These are phyloP conservation scores for Mitragyna speciosa DNA, from an alignment of 257 asterid genomes.

Conservation along the genomic window DNA sequence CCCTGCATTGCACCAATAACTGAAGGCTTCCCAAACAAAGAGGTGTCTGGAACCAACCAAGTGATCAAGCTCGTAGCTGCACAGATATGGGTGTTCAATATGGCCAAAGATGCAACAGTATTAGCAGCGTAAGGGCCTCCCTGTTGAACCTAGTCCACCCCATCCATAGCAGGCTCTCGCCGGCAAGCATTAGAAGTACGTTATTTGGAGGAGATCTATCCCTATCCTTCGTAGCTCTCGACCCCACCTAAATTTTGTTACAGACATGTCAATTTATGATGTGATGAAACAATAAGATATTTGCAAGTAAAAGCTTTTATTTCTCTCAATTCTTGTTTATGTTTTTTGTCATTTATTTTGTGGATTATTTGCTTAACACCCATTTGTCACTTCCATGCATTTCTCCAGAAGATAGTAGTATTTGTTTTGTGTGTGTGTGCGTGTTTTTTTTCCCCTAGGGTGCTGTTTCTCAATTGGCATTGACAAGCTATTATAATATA, in stretches of 20 bases:
- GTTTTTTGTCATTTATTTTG: too few species aligned
- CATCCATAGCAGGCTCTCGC: constrained; percentile 60
- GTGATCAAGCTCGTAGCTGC: constrained; percentile 55
- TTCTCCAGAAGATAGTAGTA: too few species aligned
- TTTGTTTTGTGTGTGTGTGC: too few species aligned
- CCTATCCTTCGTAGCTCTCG: constrained; percentile 42
- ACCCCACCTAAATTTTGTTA: constrained; percentile 46
- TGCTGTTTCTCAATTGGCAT: too few species aligned
- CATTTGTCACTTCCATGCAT: too few species aligned
- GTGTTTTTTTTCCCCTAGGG: too few species aligned
- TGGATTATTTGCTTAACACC: too few species aligned
- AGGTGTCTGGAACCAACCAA: constrained; percentile 48
- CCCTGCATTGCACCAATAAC: constrained; percentile 53
- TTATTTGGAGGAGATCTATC: constrained; percentile 47
- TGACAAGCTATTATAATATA: too few species aligned
- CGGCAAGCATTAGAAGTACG: constrained; percentile 47
- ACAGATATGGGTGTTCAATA: constrained; percentile 58
- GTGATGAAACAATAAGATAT: too few species aligned
- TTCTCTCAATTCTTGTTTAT: too few species aligned
- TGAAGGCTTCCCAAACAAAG: constrained; percentile 46
- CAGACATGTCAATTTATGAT: not conserved
- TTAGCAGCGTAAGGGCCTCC: constrained; percentile 58
- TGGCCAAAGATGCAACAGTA: constrained; percentile 41
- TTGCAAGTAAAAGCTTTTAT: not conserved
- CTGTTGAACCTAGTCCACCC: constrained; percentile 75